phyloP scores from a whole-genome alignment of 1,284 basidiomycete genomes.

The Gomphus bonarii region DNA sequence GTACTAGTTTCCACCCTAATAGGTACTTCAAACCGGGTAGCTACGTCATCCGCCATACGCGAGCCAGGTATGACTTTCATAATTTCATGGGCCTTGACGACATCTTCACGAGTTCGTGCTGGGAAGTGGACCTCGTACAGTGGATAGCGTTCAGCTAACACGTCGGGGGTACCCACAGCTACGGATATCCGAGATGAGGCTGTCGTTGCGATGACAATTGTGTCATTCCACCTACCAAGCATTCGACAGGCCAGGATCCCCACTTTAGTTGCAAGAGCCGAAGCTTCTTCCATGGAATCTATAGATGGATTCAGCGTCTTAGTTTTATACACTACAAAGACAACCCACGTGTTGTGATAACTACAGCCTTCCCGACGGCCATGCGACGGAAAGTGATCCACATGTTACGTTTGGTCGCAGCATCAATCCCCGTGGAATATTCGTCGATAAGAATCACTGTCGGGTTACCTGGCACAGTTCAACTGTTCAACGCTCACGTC shows the following conservation, averaged over 20 bases:
- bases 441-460: constrained; percentile 74
- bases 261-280: constrained; percentile 62
- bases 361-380: constrained; percentile 51
- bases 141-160: constrained; percentile 54
- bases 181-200: neutral
- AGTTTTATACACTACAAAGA: neutral
- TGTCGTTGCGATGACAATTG: neutral
- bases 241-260: constrained; percentile 61
- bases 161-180: constrained; percentile 59
- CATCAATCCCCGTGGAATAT: constrained; percentile 75
- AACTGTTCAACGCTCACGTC: neutral
- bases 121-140: constrained; percentile 74
- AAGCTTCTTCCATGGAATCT: constrained; percentile 82
- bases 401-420: constrained; percentile 76
- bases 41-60: constrained; percentile 64
- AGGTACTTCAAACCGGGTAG: constrained; percentile 70
- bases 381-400: constrained; percentile 67
- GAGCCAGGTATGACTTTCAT: constrained; percentile 56
- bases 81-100: constrained; percentile 41
- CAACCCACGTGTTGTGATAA: constrained; percentile 57
- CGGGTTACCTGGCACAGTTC: constrained; percentile 46
- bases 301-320: constrained; percentile 18
- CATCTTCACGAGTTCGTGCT: constrained; percentile 50
- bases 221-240: constrained; percentile 37
- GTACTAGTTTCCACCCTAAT: constrained; percentile 28